Base-by-base conservation (phyloP, 805 yeast species). In the Cyberlindnera misumaiensis region DNA sequence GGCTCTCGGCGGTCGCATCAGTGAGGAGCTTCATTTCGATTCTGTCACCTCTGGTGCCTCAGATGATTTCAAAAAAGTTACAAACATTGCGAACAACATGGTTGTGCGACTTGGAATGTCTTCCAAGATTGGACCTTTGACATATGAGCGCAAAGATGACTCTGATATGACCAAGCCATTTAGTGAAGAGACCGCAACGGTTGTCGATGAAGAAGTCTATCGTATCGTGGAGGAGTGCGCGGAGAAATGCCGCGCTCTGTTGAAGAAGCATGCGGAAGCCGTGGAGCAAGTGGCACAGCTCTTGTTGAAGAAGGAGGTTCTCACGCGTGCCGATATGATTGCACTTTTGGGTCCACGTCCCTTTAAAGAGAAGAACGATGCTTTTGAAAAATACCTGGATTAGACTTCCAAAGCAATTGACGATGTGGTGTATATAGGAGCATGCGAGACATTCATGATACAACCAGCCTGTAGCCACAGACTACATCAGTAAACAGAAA, bases 1-100 rank as follows among this genome's bases (percentile, higher is more conserved):
- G 97, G 83, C 97, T 0, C 70, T 93, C 34, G 99, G 97, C 30
- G 99, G 99, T 14, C 75, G 99, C 52, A 97, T 93, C 14, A 79
- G 94, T 28, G 99, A 93, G 63, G 98, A 94, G 63, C 63, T 93
- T 35, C 88, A 90, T 58, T 93, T 93, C 56, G 72, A 77, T 14
- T 77, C 89, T n/a, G 95, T 93, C 9, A 89, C 97, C 6, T 80
- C 94, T 40, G 98, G 99, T 42, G 98, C 96, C 0, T 79, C 88
- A 16, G 96, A 93, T 56, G 99, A 93, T 61, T 89, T 93, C 69
- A 86, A 90, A 59, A 93, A 93, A 60, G 96, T 93, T 16, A 90
- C 97, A 0, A 78, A 78, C 41, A 86, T 93, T 75, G 97, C 97
- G 1, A 83, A 81, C 34, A 76, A 83, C 20, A 93, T 93, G 98